Conservation (phyloP, 129 eudicot genomes). For the Chrysanthemum seticuspe region DNA sequence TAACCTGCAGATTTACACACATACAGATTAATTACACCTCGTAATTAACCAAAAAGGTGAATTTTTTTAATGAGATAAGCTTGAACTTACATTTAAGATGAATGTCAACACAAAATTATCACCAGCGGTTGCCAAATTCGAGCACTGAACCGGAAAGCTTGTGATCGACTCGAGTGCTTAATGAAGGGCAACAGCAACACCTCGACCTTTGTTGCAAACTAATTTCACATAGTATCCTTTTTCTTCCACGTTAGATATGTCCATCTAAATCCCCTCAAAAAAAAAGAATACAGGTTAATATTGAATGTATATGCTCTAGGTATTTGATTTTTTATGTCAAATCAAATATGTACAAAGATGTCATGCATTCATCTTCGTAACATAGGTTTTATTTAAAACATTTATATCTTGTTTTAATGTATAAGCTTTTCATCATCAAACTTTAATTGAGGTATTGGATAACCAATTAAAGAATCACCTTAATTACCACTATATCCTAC, state of each 20-base stretch:
- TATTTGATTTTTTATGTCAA: too few relatives aligned
- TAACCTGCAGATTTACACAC: slow-evolving; percentile 36
- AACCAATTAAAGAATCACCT: too few relatives aligned
- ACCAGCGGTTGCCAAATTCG: slow-evolving; percentile 47
- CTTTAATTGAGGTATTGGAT: too few relatives aligned
- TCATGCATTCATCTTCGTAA: too few relatives aligned
- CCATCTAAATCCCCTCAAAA: slow-evolving; percentile 39
- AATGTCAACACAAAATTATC: slow-evolving; percentile 55
- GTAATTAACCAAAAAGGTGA: background rate
- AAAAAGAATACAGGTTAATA: background rate
- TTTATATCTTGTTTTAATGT: too few relatives aligned
- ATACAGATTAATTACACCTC: background rate
- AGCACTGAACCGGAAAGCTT: slow-evolving; percentile 43
- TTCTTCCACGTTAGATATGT: slow-evolving; percentile 58
- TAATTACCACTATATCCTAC: too few relatives aligned
- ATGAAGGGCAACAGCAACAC: slow-evolving; percentile 51
- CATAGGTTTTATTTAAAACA: too few relatives aligned
- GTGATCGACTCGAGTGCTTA: slow-evolving; percentile 59
- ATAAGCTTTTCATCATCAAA: too few relatives aligned
- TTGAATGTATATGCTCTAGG: background rate
- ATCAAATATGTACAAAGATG: too few relatives aligned
- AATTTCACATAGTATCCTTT: slow-evolving; percentile 54
- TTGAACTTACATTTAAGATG: slow-evolving; percentile 49
- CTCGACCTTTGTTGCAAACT: slow-evolving; percentile 51
- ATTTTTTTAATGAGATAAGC: too few relatives aligned